phyloP scores from a whole-genome alignment of 306 rosid species.

The Datisca glomerata region DNA sequence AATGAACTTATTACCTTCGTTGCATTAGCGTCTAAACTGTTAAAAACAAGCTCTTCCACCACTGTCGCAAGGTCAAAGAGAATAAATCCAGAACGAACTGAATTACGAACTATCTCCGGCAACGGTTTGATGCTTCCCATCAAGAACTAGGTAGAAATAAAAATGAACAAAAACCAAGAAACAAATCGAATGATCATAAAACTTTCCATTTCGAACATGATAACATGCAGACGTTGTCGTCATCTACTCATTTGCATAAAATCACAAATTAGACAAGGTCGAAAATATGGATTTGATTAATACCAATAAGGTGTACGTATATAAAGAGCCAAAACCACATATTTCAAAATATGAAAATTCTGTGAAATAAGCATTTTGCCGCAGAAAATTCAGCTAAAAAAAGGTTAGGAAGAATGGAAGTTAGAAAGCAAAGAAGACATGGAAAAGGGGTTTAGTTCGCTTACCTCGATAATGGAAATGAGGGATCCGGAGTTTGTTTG shows the following conservation, averaged over 20 bases:
- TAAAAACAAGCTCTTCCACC: background rate
- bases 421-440: background rate
- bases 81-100: background rate
- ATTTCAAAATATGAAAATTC: no score
- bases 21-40: conserved; percentile 54
- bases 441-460: background rate
- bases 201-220: no score
- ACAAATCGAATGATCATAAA: conserved; percentile 8
- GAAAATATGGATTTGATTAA: no score
- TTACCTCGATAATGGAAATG: no score
- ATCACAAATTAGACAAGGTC: no score
- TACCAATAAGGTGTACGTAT: no score
- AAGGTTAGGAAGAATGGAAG: background rate
- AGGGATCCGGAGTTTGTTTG: no score
- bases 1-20: conserved; percentile 32
- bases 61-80: background rate
- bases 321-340: no score
- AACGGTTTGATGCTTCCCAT: background rate
- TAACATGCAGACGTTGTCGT: no score
- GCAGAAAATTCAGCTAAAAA: no score
- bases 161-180: background rate
- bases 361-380: no score
- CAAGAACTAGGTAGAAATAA: background rate
- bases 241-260: no score
- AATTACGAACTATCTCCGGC: background rate